Base-by-base conservation (phyloP, 352 stramenopile genomes). In the Phytophthora tubulina region DNA sequence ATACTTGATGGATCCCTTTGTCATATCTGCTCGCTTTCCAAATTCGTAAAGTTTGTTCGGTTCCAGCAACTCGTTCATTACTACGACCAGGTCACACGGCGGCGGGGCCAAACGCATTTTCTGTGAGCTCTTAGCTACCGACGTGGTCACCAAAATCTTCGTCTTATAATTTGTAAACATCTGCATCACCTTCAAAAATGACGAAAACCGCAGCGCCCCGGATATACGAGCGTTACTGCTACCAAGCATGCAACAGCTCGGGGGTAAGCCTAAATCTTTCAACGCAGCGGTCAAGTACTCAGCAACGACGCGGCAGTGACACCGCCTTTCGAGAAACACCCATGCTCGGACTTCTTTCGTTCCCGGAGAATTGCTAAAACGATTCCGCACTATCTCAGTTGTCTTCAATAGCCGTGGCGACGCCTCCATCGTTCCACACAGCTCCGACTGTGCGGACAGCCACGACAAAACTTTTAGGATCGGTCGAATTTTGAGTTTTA, bases 51-150 rank as follows among this genome's bases (percentile, higher is more conserved):
- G 73, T 56, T 96, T 96, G 56, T 86, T 61, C 0, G 86, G 53
- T 68, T 96, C 89, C 6, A 85, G 70, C 2, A 94, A 62, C 48
- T 95, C 85, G 55, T 96, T 81, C 85, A 95, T 93, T 35, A 91
- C 70, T 3, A 95, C 69, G 5, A 96, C 80, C 7, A 95, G 73
- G 38, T 92, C 86, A 51, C 86, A 94, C 5, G 53, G 54, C 11
- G 85, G 82, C 3, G 85, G 78, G 21, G 81, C 61, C 10, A 80
- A 65, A 3, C 71, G 67, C 36, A 83, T 61, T 48, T 84, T 82
- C 50, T 86, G 78, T 4, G 85, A 90, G 7, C 50, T 80, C 3
- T 79, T 81, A 3, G 80, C 74, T n/a, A 96, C 82, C 4, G 87
- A 93, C 3, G 89, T 96, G 3, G 89, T 92, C 36, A 96, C 89